A percentile compares a stretch with the other conserved stretches of the same genome.
phyloP scores from a whole-genome alignment of 177 flowering plant genomes.

The Telopea speciosissima region DNA sequence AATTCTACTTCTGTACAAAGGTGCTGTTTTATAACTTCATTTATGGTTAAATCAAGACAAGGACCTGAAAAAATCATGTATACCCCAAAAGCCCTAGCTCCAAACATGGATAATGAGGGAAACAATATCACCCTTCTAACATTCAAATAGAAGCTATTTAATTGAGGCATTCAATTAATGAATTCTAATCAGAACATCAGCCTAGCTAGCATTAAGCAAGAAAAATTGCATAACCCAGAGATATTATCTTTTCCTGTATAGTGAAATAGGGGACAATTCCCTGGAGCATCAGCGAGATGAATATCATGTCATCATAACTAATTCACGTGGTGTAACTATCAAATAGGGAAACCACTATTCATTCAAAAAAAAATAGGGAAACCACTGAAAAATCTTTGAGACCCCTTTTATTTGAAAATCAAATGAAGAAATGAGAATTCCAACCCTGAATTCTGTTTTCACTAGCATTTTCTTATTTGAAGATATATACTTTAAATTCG shows the following conservation, averaged over 20 bases:
- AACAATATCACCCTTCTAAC: background rate
- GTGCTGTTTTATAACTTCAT: background rate
- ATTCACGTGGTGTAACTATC: no score
- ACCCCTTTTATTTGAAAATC: no score
- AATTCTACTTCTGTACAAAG: background rate
- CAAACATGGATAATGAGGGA: background rate
- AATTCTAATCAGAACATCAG: background rate
- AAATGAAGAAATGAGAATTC: no score
- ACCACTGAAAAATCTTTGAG: no score
- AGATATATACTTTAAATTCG: no score
- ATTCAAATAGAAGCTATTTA: background rate
- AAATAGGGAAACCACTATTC: no score
- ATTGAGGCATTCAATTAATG: background rate
- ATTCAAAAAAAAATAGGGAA: no score
- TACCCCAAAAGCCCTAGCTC: background rate
- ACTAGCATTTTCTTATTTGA: no score
- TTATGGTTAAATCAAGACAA: background rate
- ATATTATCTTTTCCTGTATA: background rate
- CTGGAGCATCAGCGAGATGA: background rate
- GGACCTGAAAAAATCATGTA: background rate
- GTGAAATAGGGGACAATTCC: no score
- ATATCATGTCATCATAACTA: no score
- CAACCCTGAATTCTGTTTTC: no score
- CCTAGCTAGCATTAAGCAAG: background rate
- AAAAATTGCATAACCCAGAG: background rate